Evolutionary conservation across 2,329 filamentous ascomycete genomes (phyloP).

Genomic region (Verticillium longisporum): DNA sequence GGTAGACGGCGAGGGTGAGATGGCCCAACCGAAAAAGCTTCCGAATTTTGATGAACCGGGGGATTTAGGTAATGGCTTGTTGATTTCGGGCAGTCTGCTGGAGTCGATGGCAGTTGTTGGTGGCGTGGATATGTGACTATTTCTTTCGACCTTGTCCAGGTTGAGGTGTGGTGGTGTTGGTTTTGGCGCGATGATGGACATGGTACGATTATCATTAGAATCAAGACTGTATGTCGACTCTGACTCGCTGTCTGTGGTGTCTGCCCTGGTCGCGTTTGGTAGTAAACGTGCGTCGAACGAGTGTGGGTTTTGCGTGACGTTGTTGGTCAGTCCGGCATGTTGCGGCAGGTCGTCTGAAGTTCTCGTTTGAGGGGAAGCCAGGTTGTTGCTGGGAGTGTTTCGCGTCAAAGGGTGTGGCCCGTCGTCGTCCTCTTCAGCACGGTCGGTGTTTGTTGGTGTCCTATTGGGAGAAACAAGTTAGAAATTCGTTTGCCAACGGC

Average conservation of each 20-base stretch:
- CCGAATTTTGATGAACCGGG: slow-evolving; percentile 43
- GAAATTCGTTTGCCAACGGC: background rate
- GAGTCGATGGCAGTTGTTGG: slow-evolving; percentile 14
- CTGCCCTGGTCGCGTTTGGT: slow-evolving; percentile 22
- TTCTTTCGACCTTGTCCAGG: slow-evolving; percentile 33
- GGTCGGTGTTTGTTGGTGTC: slow-evolving; percentile 6
- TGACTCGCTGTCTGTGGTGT: slow-evolving; percentile 25
- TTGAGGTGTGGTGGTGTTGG: slow-evolving; percentile 45
- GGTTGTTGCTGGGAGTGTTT: slow-evolving; percentile 33
- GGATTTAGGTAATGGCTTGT: slow-evolving; percentile 50
- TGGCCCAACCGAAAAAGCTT: slow-evolving; percentile 47
- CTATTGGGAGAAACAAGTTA: slow-evolving; percentile 3
- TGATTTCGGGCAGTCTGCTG: slow-evolving; percentile 30
- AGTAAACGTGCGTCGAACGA: slow-evolving; percentile 8
- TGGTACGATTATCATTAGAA: slow-evolving; percentile 30
- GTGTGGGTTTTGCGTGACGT: slow-evolving; percentile 1
- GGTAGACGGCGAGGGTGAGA: slow-evolving; percentile 35
- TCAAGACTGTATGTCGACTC: slow-evolving; percentile 22
- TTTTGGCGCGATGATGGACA: slow-evolving; percentile 45
- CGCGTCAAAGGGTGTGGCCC: slow-evolving; percentile 20
- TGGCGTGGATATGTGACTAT: slow-evolving; percentile 15
- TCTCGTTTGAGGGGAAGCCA: slow-evolving; percentile 34
- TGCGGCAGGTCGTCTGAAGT: background rate
- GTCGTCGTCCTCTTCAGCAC: slow-evolving; percentile 1
- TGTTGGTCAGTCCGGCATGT: background rate